A percentile compares a stretch with the other conserved stretches of the same genome.
These are phyloP conservation scores for Monosporascus ibericus DNA, from an alignment of 2,329 filamentous ascomycete genomes.

Conservation along the genomic window DNA sequence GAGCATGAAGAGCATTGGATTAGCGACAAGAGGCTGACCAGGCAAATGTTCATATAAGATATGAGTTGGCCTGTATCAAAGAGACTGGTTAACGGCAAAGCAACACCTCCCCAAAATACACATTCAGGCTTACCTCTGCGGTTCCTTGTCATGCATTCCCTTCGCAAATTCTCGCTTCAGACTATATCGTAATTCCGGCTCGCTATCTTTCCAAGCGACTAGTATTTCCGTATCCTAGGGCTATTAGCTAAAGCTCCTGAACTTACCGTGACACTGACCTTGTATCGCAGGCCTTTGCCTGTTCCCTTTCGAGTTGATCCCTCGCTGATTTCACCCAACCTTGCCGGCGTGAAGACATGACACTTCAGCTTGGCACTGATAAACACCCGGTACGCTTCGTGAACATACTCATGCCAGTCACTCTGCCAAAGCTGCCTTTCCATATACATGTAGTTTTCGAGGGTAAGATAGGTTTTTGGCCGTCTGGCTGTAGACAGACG, in stretches of 20 bases:
- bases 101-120: background rate
- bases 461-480: constrained; percentile 2
- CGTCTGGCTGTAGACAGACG: background rate
- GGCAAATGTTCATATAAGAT: background rate
- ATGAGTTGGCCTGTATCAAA: background rate
- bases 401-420: constrained; percentile 2
- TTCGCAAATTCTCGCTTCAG: background rate
- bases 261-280: background rate
- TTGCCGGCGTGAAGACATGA: constrained; percentile 2
- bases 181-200: background rate
- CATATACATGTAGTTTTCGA: constrained; percentile 5
- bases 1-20: background rate
- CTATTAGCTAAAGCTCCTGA: background rate
- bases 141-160: background rate
- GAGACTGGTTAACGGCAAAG: background rate
- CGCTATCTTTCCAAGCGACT: constrained; percentile 2
- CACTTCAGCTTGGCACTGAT: constrained; percentile 5
- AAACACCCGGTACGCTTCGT: constrained; percentile 2
- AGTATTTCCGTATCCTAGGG: constrained; percentile 2
- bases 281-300: constrained; percentile 4
- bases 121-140: background rate
- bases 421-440: constrained; percentile 5
- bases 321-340: constrained; percentile 2
- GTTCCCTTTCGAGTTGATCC: constrained; percentile 1
- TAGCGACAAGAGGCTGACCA: background rate